Percentiles rank a stretch among this genome's conserved stretches.
Conservation (phyloP, 2,329 filamentous ascomycete species). For the Nakataea oryzae region DNA sequence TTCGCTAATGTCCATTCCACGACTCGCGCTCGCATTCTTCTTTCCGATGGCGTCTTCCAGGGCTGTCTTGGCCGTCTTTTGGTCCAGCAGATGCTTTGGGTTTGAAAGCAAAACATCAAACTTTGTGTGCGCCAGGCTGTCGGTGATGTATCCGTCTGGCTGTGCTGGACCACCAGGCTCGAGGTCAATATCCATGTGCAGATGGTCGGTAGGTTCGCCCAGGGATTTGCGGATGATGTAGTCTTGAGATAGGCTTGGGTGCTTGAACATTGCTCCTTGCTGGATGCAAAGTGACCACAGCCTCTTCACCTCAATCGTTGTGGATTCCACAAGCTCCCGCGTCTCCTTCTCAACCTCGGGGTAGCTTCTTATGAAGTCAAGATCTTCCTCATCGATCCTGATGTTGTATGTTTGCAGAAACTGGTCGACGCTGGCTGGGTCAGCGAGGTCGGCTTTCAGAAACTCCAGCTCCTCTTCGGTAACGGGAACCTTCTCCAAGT, state of each 20-base stretch:
- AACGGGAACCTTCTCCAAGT: slow-evolving; percentile 8
- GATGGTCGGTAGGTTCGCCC: neutral
- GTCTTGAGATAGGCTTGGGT: slow-evolving; percentile 26
- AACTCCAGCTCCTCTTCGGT: slow-evolving; percentile 25
- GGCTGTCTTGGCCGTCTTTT: slow-evolving; percentile 26
- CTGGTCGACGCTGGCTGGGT: slow-evolving; percentile 10
- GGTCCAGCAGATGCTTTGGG: slow-evolving; percentile 31
- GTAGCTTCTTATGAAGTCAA: slow-evolving; percentile 34
- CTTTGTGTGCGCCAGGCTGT: slow-evolving; percentile 22
- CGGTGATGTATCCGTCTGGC: neutral
- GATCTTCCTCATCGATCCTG: slow-evolving; percentile 23
- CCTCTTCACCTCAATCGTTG: slow-evolving; percentile 20
- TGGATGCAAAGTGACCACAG: slow-evolving; percentile 29
- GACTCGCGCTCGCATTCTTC: neutral
- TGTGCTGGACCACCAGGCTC: neutral
- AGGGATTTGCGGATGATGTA: slow-evolving; percentile 19
- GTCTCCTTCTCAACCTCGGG: slow-evolving; percentile 23
- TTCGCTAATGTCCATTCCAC: neutral
- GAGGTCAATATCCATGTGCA: neutral
- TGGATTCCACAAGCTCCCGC: slow-evolving; percentile 17
- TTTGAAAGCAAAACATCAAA: slow-evolving; percentile 38
- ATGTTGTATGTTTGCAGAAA: slow-evolving; percentile 10
- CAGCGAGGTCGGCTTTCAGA: slow-evolving; percentile 15
- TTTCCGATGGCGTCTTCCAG: slow-evolving; percentile 23
- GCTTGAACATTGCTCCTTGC: slow-evolving; percentile 29